Conservation (phyloP, 2,329 filamentous ascomycete genomes). For the Epicoccum sorghinum region DNA sequence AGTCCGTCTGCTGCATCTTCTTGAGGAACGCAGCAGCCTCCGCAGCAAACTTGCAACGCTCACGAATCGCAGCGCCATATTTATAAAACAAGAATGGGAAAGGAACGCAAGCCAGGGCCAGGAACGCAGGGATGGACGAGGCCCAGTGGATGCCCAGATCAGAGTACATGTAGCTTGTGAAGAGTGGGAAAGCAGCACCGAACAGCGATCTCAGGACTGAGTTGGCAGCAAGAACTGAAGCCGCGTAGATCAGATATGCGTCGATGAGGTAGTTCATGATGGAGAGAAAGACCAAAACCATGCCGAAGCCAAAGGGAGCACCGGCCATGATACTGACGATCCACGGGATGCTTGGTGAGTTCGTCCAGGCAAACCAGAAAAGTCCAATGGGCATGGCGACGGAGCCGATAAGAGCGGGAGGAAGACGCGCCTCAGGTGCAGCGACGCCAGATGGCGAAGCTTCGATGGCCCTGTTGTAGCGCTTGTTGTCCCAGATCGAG, state of each 20-base stretch:
- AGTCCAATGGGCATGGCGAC: slow-evolving; percentile 59
- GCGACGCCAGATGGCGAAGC: slow-evolving; percentile 13
- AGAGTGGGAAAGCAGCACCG: slow-evolving; percentile 56
- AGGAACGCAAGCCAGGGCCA: slow-evolving; percentile 51
- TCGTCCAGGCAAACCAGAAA: slow-evolving; percentile 45
- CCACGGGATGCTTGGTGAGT: slow-evolving; percentile 59
- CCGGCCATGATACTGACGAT: slow-evolving; percentile 59
- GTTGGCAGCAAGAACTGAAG: slow-evolving; percentile 47
- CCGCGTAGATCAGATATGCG: slow-evolving; percentile 52
- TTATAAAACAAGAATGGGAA: slow-evolving; percentile 74
- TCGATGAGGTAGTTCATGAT: slow-evolving; percentile 72
- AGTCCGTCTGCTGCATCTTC: slow-evolving; percentile 39
- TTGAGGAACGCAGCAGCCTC: slow-evolving; percentile 66
- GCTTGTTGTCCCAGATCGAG: slow-evolving; percentile 44
- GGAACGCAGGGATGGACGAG: slow-evolving; percentile 53
- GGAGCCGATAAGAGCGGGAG: slow-evolving; percentile 64
- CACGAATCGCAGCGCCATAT: slow-evolving; percentile 67
- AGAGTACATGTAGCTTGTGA: slow-evolving; percentile 54
- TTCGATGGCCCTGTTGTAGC: slow-evolving; percentile 40
- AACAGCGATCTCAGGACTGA: slow-evolving; percentile 55
- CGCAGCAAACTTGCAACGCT: slow-evolving; percentile 69
- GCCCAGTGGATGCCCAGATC: slow-evolving; percentile 57
- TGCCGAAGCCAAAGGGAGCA: slow-evolving; percentile 53
- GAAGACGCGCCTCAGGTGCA: slow-evolving; percentile 67
- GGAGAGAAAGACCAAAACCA: slow-evolving; percentile 41